Conservation (phyloP, 148 eudicot species). For the Nepenthes mirabilis region DNA sequence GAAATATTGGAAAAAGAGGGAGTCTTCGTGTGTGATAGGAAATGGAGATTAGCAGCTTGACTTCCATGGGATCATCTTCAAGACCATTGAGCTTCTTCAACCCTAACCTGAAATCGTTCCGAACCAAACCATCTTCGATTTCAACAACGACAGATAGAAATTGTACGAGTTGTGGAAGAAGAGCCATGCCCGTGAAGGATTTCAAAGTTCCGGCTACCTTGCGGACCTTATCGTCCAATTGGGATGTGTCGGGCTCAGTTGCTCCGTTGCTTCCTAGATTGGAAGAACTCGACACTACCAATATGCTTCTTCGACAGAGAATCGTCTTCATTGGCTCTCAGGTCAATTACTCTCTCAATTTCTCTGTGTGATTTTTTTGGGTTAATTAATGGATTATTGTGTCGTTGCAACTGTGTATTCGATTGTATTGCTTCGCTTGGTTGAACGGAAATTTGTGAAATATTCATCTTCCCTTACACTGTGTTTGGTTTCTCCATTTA, state of each 20-base stretch:
- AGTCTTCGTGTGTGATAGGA: too few species aligned
- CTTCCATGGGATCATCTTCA: constrained; percentile 32
- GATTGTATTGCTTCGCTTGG: too few species aligned
- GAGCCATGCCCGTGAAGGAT: constrained; percentile 20
- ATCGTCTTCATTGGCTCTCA: constrained; percentile 80
- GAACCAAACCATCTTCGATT: constrained; percentile 10
- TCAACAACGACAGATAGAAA: background rate
- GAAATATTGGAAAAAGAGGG: too few species aligned
- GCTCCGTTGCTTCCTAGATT: constrained; percentile 59
- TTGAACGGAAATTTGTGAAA: too few species aligned
- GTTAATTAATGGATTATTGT: background rate
- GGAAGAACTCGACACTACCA: constrained; percentile 82
- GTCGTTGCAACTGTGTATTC: too few species aligned
- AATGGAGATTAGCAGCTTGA: constrained; percentile 38
- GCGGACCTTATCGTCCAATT: constrained; percentile 33
- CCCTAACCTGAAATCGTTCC: constrained; percentile 3
- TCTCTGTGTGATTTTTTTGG: background rate
- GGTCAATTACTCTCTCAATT: constrained; percentile 21
- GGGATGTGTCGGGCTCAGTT: constrained; percentile 46
- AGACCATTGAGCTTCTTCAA: constrained; percentile 22
- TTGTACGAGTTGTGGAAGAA: constrained; percentile 1
- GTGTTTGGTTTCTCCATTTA: too few species aligned
- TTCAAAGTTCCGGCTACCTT: constrained; percentile 10
- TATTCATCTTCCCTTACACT: too few species aligned
- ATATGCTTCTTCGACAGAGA: constrained; percentile 92